Conservation (phyloP, 306 rosid genomes). For the Nissolia schottii region DNA sequence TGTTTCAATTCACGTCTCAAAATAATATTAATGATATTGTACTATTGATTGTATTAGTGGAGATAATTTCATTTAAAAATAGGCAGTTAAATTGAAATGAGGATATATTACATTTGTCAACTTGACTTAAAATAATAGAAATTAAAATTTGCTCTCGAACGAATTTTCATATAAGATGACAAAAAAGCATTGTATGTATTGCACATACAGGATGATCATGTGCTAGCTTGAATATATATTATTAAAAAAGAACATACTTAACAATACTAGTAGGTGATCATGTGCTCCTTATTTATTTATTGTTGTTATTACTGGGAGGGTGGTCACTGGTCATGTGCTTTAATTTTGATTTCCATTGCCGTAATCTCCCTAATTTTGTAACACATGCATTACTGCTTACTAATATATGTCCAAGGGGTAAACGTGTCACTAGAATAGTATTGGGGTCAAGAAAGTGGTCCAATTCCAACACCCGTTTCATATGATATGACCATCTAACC, state of each 20-base stretch:
- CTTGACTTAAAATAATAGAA: neutral
- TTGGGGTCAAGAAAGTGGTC: neutral
- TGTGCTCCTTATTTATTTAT: neutral
- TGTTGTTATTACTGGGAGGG: neutral
- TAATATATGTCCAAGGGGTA: neutral
- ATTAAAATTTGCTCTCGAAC: neutral
- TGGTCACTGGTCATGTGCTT: slow-evolving; percentile 25
- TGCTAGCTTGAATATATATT: neutral
- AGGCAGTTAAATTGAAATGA: too few relatives aligned
- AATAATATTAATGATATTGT: too few relatives aligned
- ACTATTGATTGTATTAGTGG: too few relatives aligned
- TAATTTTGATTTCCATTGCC: slow-evolving; percentile 13
- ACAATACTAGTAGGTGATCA: neutral
- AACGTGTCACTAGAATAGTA: neutral
- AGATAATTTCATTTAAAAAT: too few relatives aligned
- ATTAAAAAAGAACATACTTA: neutral
- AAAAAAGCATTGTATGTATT: neutral
- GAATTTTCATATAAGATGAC: neutral
- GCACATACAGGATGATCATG: neutral
- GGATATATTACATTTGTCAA: neutral
- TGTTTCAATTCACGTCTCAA: too few relatives aligned
- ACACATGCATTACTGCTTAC: slow-evolving; percentile 23
- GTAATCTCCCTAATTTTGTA: neutral
- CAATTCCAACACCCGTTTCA: neutral
- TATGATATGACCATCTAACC: neutral